Percentiles rank a stretch among this genome's conserved stretches.
These are phyloP conservation scores for Paramecium pentaurelia DNA, from an alignment of 73 alveolate species.

Conservation along the genomic window DNA sequence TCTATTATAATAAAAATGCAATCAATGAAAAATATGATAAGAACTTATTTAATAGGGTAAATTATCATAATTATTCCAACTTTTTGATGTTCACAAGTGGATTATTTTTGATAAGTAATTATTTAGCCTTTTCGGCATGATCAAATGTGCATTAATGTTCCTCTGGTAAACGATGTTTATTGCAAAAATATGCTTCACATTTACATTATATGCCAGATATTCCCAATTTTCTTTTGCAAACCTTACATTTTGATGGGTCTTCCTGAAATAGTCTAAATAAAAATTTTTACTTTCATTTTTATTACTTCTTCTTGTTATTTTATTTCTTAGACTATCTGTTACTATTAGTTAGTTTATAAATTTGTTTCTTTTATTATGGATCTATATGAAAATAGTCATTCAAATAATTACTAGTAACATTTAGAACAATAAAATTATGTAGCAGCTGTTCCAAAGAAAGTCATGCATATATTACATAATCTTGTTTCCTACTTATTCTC, in stretches of 20 bases:
- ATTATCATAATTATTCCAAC: not conserved
- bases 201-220: conserved; percentile 51
- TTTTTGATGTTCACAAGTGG: conserved; percentile 40
- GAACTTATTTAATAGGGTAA: not conserved
- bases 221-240: conserved; percentile 56
- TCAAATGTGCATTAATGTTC: conserved; percentile 55
- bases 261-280: not conserved
- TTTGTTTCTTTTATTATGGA: not conserved
- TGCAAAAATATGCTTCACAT: conserved; percentile 49
- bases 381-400: not conserved
- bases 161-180: conserved; percentile 56
- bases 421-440: not conserved
- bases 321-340: not conserved
- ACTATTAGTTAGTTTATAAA: not conserved
- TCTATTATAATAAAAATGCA: too few relatives aligned
- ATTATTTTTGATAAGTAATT: conserved; percentile 53
- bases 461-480: not conserved
- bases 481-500: conserved; percentile 12
- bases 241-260: conserved; percentile 53
- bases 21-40: not conserved
- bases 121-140: conserved; percentile 54
- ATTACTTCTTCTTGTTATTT: not conserved
- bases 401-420: not conserved
- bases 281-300: not conserved
- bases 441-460: conserved; percentile 2